phyloP scores from a whole-genome alignment of 2,329 filamentous ascomycete species.

The Capronia americana region DNA sequence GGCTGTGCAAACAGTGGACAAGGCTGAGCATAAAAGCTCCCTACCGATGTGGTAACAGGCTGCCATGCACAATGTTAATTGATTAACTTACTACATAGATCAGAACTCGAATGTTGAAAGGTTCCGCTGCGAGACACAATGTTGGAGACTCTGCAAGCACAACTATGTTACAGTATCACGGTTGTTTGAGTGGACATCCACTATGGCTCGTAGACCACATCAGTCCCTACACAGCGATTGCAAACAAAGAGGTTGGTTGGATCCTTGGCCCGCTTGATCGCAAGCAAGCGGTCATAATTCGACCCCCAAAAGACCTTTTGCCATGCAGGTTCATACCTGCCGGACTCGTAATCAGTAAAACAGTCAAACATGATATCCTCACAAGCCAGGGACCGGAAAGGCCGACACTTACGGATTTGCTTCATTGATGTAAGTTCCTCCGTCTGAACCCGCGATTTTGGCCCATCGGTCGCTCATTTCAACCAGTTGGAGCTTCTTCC shows the following conservation, averaged over 20 bases:
- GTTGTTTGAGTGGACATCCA: no score
- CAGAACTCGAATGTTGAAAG: neutral
- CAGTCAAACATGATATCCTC: neutral
- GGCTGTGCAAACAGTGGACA: neutral
- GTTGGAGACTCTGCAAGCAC: neutral
- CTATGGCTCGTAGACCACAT: constrained; percentile 39
- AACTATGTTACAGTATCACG: no score
- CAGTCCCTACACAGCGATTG: constrained; percentile 55
- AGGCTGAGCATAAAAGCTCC: neutral
- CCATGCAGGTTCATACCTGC: constrained; percentile 43
- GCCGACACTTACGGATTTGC: constrained; percentile 29
- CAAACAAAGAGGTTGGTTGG: constrained; percentile 59
- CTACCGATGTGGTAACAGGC: neutral
- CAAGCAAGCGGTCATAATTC: constrained; percentile 54
- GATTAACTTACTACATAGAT: neutral
- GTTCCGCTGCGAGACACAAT: neutral
- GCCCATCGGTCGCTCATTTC: constrained; percentile 41
- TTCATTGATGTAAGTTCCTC: constrained; percentile 42
- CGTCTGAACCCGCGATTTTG: constrained; percentile 41
- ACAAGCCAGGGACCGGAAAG: neutral
- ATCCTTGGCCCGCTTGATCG: constrained; percentile 57
- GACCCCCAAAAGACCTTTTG: constrained; percentile 42
- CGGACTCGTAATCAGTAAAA: neutral
- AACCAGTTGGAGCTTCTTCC: constrained; percentile 38
- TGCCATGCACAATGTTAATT: neutral